Evolutionary conservation across 2,329 filamentous ascomycete species (phyloP).

Genomic region (Sarocladium strictum): DNA sequence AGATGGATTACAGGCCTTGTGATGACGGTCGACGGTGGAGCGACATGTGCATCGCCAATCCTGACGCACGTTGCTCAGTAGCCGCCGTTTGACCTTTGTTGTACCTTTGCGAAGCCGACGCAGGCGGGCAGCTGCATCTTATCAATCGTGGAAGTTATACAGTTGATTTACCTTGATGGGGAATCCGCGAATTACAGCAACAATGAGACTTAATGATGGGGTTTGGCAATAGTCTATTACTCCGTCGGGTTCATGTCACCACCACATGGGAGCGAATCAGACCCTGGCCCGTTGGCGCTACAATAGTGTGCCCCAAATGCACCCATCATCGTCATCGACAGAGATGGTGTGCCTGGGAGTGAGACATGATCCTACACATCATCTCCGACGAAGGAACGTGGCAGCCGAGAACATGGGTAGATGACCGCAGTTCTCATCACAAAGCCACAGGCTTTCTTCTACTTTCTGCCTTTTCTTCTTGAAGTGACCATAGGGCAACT

Average conservation of each 20-base stretch:
- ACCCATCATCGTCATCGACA: not conserved
- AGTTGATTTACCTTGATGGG: too few relatives aligned
- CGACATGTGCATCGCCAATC: constrained; percentile 22
- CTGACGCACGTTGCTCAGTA: not conserved
- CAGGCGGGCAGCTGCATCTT: too few relatives aligned
- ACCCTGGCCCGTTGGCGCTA: not conserved
- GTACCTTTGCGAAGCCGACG: too few relatives aligned
- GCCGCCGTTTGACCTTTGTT: too few relatives aligned
- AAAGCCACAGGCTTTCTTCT: too few relatives aligned
- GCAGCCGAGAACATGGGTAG: not conserved
- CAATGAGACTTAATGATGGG: too few relatives aligned
- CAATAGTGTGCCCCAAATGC: not conserved
- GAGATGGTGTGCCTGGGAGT: not conserved
- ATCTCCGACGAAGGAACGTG: not conserved
- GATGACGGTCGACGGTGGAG: constrained; percentile 35
- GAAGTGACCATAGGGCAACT: too few relatives aligned
- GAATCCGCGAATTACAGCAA: too few relatives aligned
- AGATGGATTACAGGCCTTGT: constrained; percentile 37
- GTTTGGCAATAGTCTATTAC: too few relatives aligned
- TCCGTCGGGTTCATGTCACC: not conserved
- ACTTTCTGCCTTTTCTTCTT: too few relatives aligned
- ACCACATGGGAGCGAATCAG: not conserved
- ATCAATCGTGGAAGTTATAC: too few relatives aligned
- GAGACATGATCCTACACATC: not conserved
- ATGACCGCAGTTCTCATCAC: too few relatives aligned